phyloP scores from a whole-genome alignment of 306 rosid genomes.

The Adenanthera pavonina region DNA sequence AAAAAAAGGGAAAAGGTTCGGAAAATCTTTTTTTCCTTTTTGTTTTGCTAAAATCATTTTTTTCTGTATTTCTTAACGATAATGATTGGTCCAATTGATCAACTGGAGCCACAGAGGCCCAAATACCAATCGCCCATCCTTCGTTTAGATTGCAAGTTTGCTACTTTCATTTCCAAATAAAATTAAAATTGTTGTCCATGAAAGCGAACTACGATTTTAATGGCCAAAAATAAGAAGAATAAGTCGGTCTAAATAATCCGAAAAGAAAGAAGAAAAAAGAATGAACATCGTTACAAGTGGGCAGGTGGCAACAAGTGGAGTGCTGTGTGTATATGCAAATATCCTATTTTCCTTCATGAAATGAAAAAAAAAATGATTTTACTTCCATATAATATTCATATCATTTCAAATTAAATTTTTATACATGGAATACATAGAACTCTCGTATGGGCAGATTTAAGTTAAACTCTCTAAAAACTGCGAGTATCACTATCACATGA shows the following conservation, averaged over 20 bases:
- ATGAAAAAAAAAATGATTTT: not conserved
- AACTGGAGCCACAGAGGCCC: too few species aligned
- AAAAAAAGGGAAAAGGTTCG: not conserved
- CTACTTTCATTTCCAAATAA: too few species aligned
- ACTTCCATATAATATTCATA: not conserved
- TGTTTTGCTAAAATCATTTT: too few species aligned
- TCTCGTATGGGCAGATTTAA: not conserved
- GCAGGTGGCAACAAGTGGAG: not conserved
- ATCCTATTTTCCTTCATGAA: not conserved
- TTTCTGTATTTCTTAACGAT: too few species aligned
- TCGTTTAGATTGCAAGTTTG: not conserved
- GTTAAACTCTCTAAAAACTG: not conserved
- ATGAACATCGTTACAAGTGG: not conserved
- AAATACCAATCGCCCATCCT: too few species aligned
- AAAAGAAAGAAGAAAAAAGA: not conserved
- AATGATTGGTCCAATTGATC: too few species aligned
- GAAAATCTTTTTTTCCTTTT: not conserved
- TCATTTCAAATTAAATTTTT: not conserved
- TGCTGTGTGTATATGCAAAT: not conserved
- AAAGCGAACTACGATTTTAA: not conserved
- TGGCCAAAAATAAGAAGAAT: not conserved
- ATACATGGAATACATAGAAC: not conserved
- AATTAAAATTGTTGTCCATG: too few species aligned
- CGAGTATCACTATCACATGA: not conserved
- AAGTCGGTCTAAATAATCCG: not conserved